Evolutionary conservation across 2,329 filamentous ascomycete species (phyloP).

Genomic region (Fusarium sacchari): DNA sequence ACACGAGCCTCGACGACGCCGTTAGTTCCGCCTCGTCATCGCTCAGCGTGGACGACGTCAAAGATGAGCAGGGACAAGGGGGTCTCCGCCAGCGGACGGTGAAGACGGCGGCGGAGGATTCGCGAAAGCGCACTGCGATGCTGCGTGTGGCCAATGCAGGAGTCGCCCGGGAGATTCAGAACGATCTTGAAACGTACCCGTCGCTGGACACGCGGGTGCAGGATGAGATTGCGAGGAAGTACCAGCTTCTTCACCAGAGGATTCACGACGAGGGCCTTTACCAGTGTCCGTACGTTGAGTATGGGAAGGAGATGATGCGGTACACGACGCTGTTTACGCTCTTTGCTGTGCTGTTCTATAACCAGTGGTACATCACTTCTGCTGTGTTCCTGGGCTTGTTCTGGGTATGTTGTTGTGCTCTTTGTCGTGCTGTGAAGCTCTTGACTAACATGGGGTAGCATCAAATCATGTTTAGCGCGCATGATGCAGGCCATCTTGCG

Average conservation of each 20-base stretch:
- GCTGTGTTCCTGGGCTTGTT: constrained; percentile 69
- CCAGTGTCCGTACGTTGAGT: constrained; percentile 66
- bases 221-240: constrained; percentile 63
- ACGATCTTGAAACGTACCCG: constrained; percentile 56
- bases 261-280: constrained; percentile 67
- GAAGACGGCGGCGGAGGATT: not conserved
- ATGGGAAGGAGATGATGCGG: constrained; percentile 66
- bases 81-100: constrained; percentile 17
- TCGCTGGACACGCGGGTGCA: constrained; percentile 65
- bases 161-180: constrained; percentile 44
- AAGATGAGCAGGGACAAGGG: not conserved
- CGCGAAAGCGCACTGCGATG: constrained; percentile 15
- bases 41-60: constrained; percentile 9
- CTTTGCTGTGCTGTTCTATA: constrained; percentile 58
- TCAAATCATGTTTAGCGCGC: constrained; percentile 75
- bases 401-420: constrained; percentile 59
- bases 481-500: constrained; percentile 71
- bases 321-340: constrained; percentile 61
- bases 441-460: constrained; percentile 55
- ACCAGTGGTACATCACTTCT: constrained; percentile 66
- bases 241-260: constrained; percentile 64
- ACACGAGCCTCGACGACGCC: constrained; percentile 15
- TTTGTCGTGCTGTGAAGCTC: not conserved
- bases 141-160: constrained; percentile 35
- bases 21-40: constrained; percentile 34